A percentile compares a stretch with the other conserved stretches of the same genome.
These are phyloP conservation scores for Sporisorium graminicola DNA, from an alignment of 1,284 basidiomycete genomes.

Conservation along the genomic window DNA sequence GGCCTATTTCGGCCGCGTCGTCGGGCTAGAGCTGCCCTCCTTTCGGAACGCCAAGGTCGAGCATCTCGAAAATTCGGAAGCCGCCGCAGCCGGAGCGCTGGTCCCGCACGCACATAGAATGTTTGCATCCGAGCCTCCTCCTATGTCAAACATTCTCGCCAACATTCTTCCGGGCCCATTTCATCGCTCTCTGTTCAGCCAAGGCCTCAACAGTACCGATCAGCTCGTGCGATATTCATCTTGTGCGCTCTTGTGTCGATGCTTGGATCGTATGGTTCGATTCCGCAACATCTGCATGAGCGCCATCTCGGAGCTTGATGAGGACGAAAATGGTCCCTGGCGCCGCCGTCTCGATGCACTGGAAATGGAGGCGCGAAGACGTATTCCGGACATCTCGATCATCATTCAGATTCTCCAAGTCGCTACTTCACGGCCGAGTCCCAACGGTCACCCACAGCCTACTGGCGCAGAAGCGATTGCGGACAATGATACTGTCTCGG, in stretches of 20 bases:
- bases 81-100: constrained; percentile 44
- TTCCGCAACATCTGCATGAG: constrained; percentile 35
- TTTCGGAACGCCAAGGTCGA: constrained; percentile 70
- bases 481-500: constrained; percentile 15
- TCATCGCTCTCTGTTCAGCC: constrained; percentile 75
- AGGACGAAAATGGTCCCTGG: constrained; percentile 73
- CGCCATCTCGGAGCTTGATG: constrained; percentile 75
- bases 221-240: constrained; percentile 85
- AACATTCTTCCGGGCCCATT: constrained; percentile 51
- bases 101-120: constrained; percentile 69
- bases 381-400: constrained; percentile 65
- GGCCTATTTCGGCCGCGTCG: constrained; percentile 81
- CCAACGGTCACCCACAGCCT: constrained; percentile 5
- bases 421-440: constrained; percentile 34
- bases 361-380: constrained; percentile 54
- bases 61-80: constrained; percentile 73
- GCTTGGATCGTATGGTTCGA: constrained; percentile 46
- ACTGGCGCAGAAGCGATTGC: neutral
- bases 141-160: constrained; percentile 76
- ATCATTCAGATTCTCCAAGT: constrained; percentile 69
- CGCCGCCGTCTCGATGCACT: constrained; percentile 23
- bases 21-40: constrained; percentile 80
- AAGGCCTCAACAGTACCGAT: constrained; percentile 74
- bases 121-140: constrained; percentile 77
- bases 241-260: constrained; percentile 76